A percentile compares a stretch with the other conserved stretches of the same genome.
Evolutionary conservation across 768 basidiomycete species (phyloP).

Genomic region (Russula lepida): DNA sequence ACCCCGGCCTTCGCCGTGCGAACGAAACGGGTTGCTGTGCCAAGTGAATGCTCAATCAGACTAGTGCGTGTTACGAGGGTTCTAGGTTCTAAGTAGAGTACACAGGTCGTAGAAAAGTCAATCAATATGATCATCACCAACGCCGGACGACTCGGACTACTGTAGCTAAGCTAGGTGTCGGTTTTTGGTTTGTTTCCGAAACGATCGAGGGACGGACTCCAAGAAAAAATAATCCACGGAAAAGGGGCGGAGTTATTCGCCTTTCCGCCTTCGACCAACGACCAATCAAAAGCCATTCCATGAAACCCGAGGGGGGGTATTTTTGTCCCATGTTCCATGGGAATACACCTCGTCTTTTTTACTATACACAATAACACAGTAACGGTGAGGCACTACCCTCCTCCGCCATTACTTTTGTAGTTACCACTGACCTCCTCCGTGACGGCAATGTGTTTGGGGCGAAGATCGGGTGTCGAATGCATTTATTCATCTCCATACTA

Average conservation of each 20-base stretch:
- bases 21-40: too few relatives aligned
- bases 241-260: constrained; percentile 31
- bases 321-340: too few relatives aligned
- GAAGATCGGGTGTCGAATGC: neutral
- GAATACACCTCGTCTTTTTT: neutral
- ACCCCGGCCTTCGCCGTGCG: too few relatives aligned
- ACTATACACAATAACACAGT: neutral
- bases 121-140: too few relatives aligned
- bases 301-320: constrained; percentile 50
- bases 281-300: constrained; percentile 51
- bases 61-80: too few relatives aligned
- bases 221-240: neutral
- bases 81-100: too few relatives aligned
- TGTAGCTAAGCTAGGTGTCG: too few relatives aligned
- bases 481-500: neutral
- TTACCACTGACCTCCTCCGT: neutral
- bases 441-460: neutral
- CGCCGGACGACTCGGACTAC: too few relatives aligned
- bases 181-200: neutral
- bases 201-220: neutral
- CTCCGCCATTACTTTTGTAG: neutral
- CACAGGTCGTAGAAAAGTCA: too few relatives aligned
- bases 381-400: neutral
- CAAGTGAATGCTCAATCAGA: too few relatives aligned
- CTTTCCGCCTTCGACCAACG: too few relatives aligned